Evolutionary conservation across 306 rosid genomes (phyloP), one percentile per base, ranked within the genome.

Genomic region (Acacia confusa): DNA sequence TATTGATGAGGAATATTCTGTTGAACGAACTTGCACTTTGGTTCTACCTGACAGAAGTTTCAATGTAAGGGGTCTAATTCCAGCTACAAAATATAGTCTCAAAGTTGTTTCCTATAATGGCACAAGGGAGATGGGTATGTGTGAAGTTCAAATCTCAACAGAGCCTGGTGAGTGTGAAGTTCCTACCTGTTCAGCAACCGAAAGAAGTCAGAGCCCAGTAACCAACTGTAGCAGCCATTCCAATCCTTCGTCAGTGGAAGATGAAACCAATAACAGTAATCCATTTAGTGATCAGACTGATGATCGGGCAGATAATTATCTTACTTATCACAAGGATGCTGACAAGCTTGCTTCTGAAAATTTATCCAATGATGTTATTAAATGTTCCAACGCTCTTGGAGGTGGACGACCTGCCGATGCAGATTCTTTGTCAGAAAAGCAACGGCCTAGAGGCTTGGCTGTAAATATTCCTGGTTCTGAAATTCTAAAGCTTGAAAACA

Each of bases 201-300:
- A 94, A 78, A 89, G 97, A 89, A 90, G 97, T 87, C 94, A 88
- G 85, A 95, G 98, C 71, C 97, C 97, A 6, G 87, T 87, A 75
- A 95, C 97, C 82, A 95, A 91, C 89, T 89, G 87, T 34, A 95
- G 98, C 84, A 91, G 92, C 88, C 97, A 92, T 82, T 92, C 98
- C 72, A 92, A 92, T 91, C 98, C 98, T 7, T 95, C 98, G 27
- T 95, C 98, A 6, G 94, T 95, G 72, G 98, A 92, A 85, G 98
- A 95, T 84, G 98, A 95, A 87, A 95, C 97, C 24, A 95, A 91
- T 85, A 94, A 94, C 85, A 79, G 87, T 32, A 82, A 87, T 60
- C 94, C 91, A 14, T 92, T 83, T 45, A 86, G 88, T 34, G 94
- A 91, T 75, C 98, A 87, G 80, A 84, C 87, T 11, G 91, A 85